Conservation (phyloP, 108 stramenopile genomes). For the Conticribra weissflogii region DNA sequence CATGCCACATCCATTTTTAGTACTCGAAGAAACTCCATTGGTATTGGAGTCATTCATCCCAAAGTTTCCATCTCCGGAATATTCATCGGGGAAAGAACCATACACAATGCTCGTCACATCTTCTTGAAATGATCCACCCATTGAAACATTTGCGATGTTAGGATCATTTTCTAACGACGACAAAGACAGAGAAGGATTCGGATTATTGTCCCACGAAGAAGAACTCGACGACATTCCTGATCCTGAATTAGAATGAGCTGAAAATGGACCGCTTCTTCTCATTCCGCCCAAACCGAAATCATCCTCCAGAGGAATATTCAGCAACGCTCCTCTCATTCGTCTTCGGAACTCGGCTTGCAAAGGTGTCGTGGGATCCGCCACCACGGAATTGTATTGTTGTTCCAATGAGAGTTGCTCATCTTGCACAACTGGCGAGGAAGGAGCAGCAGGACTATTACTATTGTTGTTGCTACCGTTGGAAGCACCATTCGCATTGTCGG, state of each 20-base stretch:
- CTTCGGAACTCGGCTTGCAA: constrained; percentile 84
- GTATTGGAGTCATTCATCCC: background rate
- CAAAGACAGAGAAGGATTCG: too few species aligned
- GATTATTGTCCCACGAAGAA: too few species aligned
- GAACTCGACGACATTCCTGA: too few species aligned
- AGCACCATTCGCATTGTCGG: constrained; percentile 8
- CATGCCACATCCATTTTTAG: background rate
- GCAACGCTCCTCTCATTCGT: constrained; percentile 79
- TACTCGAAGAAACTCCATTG: background rate
- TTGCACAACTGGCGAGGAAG: background rate
- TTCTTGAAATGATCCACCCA: constrained; percentile 31
- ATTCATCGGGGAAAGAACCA: constrained; percentile 30
- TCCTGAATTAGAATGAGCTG: too few species aligned
- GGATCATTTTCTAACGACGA: too few species aligned
- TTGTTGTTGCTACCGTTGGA: background rate
- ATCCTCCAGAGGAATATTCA: constrained; percentile 76
- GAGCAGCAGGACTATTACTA: background rate
- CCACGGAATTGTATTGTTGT: constrained; percentile 6
- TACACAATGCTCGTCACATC: constrained; percentile 41
- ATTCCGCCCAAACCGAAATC: too few species aligned
- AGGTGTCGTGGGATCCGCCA: constrained; percentile 56
- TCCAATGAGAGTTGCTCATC: constrained; percentile 6
- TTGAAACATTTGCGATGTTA: too few species aligned
- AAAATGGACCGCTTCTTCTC: too few species aligned
- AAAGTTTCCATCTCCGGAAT: constrained; percentile 7